Evolutionary conservation across 805 yeast genomes (phyloP).

Genomic region (Myxozyma neotropica): DNA sequence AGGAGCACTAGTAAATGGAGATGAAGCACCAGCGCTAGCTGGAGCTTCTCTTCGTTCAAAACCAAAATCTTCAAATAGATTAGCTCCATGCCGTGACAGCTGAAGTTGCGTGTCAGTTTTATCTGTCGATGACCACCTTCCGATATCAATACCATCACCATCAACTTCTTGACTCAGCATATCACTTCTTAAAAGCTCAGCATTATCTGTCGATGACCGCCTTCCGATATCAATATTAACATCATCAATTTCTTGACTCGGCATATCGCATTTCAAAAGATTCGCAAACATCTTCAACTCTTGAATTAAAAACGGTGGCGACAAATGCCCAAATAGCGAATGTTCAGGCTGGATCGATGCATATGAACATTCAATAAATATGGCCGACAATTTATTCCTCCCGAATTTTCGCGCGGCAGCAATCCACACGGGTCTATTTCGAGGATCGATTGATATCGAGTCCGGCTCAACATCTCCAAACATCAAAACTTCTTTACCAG

Average conservation of each 20-base stretch:
- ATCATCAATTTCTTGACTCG: no score
- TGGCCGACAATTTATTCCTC: conserved; percentile 50
- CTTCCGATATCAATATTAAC: not conserved
- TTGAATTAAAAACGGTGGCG: conserved; percentile 61
- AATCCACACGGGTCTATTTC: conserved; percentile 58
- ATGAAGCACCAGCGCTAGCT: not conserved
- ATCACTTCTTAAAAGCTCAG: no score
- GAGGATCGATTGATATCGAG: conserved; percentile 45
- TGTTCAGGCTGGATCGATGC: conserved; percentile 49
- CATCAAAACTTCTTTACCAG: conserved; percentile 51
- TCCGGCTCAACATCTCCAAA: conserved; percentile 90
- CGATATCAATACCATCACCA: not conserved
- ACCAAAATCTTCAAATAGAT: not conserved
- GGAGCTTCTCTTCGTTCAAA: not conserved
- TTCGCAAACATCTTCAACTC: conserved; percentile 55
- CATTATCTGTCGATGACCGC: not conserved
- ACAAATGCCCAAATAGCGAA: conserved; percentile 76
- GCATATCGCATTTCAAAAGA: conserved; percentile 30
- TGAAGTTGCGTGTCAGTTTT: not conserved
- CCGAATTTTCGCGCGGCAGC: conserved; percentile 53
- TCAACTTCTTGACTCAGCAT: no score
- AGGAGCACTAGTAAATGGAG: not conserved
- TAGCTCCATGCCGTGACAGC: not conserved
- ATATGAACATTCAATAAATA: conserved; percentile 80
- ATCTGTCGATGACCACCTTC: not conserved